Conservation (phyloP, 2,329 filamentous ascomycete species). For the Neonectria sp. region DNA sequence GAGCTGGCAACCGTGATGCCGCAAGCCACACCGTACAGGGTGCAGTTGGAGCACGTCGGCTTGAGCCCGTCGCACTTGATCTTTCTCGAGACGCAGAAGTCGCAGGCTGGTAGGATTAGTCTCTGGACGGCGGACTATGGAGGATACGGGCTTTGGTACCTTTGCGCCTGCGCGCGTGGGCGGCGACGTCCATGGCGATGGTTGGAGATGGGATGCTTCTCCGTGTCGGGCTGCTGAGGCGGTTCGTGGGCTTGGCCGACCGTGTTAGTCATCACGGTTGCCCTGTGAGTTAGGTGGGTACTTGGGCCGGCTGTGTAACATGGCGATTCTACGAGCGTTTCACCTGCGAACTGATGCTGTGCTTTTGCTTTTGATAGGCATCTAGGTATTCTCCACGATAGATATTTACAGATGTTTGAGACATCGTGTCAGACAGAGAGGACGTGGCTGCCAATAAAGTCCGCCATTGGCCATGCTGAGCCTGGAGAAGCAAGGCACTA, state of each 20-base stretch:
- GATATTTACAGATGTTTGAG: too few species aligned
- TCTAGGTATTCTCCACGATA: too few species aligned
- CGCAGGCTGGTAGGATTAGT: conserved; percentile 44
- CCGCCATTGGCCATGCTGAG: too few species aligned
- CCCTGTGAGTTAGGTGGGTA: neutral
- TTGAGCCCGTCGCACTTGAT: conserved; percentile 57
- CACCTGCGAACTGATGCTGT: neutral
- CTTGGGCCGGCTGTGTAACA: neutral
- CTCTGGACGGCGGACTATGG: accelerated
- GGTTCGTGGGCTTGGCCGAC: neutral
- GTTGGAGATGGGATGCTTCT: neutral
- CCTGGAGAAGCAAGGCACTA: too few species aligned
- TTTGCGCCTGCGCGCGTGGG: conserved; percentile 39
- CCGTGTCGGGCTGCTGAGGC: too few species aligned
- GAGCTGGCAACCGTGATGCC: conserved; percentile 27
- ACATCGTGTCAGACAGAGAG: neutral
- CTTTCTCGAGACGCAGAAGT: conserved; percentile 58
- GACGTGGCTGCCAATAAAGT: too few species aligned
- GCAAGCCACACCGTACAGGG: conserved; percentile 53
- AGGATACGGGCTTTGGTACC: conserved; percentile 10
- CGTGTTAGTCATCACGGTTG: neutral
- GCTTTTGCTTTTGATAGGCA: neutral
- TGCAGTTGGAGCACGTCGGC: conserved; percentile 57
- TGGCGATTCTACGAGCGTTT: neutral
- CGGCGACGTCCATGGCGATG: conserved; percentile 22